Base-by-base conservation (phyloP, 768 basidiomycete genomes). In the Sporobolomyces phaffii region DNA sequence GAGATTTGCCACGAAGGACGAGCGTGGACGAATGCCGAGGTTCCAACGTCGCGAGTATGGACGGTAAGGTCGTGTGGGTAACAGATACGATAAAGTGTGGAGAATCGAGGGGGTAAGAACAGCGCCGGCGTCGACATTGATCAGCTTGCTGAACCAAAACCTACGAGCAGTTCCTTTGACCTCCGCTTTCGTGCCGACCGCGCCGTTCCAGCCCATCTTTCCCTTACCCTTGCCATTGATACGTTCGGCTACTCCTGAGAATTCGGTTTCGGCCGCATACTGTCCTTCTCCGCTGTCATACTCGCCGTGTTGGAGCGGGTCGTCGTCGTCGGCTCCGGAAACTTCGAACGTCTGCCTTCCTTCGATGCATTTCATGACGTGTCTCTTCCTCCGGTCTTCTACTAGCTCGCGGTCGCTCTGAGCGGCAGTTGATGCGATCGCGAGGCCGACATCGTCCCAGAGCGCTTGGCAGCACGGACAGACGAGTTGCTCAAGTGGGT, bases 391-490 rank as follows among this genome's bases (percentile, higher is more conserved):
- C 51, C 33, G n/a, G 17, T 14, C 51, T 24, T 62, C 61, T 1
- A 54, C 43, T 4, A 17, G 6, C 14, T 47, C 20, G 9, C 15
- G 13, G 20, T 53, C 13, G 26, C 9, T 40, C 5, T 36, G 5
- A 36, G 51, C 34, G 33, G 51, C 7, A 20, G 11, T 14, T 5
- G 51, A 34, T 20, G 51, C 43, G 33, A 49, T 6, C 2, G 47
- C 34, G 22, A 58, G 40, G 28, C 29, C 29, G 34, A 62, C 28
- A n/a, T 66, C 59, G 6, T 3, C 33, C 65, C 58, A 61, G 9
- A 28, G 8, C 5, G 47, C 64, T 31, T 59, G 58, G 38, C 64
- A 65, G 44, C 58, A 60, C 26, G 64, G 64, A 26, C 64, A 65
- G 40, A 2, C 24, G 31, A 7, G 33, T 17, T 29, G 33, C 9